Evolutionary conservation across 225 moss, liverwort and hornwort species (phyloP).

Genomic region (Asterella californica): DNA sequence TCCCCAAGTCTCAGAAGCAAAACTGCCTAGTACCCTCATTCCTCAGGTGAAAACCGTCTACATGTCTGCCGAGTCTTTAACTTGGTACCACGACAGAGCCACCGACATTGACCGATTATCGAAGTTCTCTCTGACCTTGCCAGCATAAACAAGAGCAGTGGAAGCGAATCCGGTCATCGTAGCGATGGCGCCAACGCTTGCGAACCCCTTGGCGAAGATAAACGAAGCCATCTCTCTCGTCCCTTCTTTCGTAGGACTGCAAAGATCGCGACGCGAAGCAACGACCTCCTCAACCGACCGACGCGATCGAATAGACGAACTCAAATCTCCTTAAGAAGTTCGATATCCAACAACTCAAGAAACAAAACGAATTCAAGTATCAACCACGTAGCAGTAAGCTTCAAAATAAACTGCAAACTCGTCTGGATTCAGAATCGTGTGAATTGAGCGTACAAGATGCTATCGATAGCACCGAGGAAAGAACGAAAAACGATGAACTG

Average conservation of each 20-base stretch:
- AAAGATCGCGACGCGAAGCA: neutral
- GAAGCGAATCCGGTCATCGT: slow-evolving; percentile 7
- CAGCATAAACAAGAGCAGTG: neutral
- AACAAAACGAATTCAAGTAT: neutral
- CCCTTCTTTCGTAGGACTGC: neutral
- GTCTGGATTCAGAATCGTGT: neutral
- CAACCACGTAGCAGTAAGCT: neutral
- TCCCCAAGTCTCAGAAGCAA: neutral
- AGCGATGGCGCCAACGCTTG: slow-evolving; percentile 2
- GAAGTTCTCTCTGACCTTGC: slow-evolving; percentile 11
- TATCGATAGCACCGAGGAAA: no score
- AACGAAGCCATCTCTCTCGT: slow-evolving; percentile 14
- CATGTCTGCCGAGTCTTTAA: no score
- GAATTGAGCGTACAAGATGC: neutral
- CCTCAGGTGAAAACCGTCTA: neutral
- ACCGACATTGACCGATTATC: neutral
- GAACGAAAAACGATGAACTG: neutral
- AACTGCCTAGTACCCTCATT: neutral
- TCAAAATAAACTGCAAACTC: neutral
- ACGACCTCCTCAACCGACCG: neutral
- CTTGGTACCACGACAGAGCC: neutral
- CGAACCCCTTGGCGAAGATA: neutral
- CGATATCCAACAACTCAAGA: neutral
- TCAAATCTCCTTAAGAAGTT: neutral
- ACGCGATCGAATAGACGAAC: neutral